Percentiles rank a stretch among this genome's conserved stretches.
These are phyloP conservation scores for Eremochloa ophiuroides DNA, from an alignment of 176 grass and related monocot genomes.

Conservation along the genomic window DNA sequence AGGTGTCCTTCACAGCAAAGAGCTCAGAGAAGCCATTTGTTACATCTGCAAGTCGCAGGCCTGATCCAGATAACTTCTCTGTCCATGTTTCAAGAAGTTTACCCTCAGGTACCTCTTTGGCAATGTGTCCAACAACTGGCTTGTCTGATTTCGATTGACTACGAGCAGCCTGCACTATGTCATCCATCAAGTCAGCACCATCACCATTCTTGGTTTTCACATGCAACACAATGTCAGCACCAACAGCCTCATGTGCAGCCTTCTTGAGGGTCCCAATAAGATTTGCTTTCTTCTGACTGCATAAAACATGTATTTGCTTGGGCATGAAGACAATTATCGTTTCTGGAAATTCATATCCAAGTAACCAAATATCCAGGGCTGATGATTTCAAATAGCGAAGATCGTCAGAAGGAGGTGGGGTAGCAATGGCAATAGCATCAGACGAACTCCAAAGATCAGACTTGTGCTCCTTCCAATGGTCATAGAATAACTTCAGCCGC, in stretches of 20 bases:
- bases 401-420: conserved; percentile 75
- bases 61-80: conserved; percentile 47
- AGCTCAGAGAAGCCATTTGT: conserved; percentile 76
- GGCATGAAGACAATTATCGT: conserved; percentile 78
- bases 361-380: conserved; percentile 72
- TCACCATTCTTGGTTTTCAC: conserved; percentile 72
- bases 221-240: conserved; percentile 70
- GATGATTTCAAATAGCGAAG: conserved; percentile 75
- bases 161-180: conserved; percentile 47
- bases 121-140: conserved; percentile 64
- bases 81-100: conserved; percentile 84
- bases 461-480: conserved; percentile 52
- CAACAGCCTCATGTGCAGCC: conserved; percentile 65
- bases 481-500: conserved; percentile 62
- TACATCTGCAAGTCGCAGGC: conserved; percentile 55
- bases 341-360: conserved; percentile 90
- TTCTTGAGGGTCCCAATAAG: conserved; percentile 68
- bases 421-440: conserved; percentile 70
- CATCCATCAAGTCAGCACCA: conserved; percentile 65
- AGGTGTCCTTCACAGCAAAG: conserved; percentile 53
- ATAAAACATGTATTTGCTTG: conserved; percentile 72
- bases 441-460: conserved; percentile 62
- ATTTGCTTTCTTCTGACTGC: conserved; percentile 71
- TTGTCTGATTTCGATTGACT: conserved; percentile 48
- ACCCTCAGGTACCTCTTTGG: conserved; percentile 77